Evolutionary conservation across 176 grass and related monocot genomes (phyloP), one percentile per base, ranked within the genome.

Genomic region (Alloteropsis semialata): DNA sequence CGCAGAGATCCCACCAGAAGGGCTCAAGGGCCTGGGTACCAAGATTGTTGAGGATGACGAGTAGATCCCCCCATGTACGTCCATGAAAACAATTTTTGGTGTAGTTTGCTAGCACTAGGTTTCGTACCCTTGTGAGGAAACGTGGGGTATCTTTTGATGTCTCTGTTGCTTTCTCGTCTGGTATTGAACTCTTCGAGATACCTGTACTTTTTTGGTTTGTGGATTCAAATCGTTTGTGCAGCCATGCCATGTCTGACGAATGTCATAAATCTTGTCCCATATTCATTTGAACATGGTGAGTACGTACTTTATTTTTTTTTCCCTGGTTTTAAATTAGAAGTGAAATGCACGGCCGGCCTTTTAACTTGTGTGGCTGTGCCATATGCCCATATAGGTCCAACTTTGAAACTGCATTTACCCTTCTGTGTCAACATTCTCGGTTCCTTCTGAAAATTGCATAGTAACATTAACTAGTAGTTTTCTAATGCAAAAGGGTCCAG

Each of bases 11-110:
- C 90, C 95, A 3, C 32, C 55, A 1, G 96, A 95, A 34, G 96
- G 92, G 28, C 79, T 98, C 0, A 98, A 93, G 79, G 96, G 90
- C 36, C 81, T 98, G 53, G 84, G 90, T 21, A 95, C 96, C 60
- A 93, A 90, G 79, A 37, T 93, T 77, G 88, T 95, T 29, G 90
- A 94, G 33, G 96, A 95, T 13, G 78, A 80, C 9, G 62, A 68
- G 14, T 80, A 80, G 65, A 53, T 38, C 32, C 5, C 5, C 32
- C 5, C 5, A 36, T 37, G 28, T 41, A 21, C 6, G 17, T 17
- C 27, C 53, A n/a, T 34, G 0, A 33, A 73, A 49, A 56, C 42
- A 65, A 66, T 17, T 37, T 65, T 82, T 82, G 19, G 13, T 82
- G 54, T 73, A 62, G 80, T 22, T 60, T 72, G 41, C 61, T 82